phyloP scores from a whole-genome alignment of 345 rosid species.

The Gossypium rotundifolium region DNA sequence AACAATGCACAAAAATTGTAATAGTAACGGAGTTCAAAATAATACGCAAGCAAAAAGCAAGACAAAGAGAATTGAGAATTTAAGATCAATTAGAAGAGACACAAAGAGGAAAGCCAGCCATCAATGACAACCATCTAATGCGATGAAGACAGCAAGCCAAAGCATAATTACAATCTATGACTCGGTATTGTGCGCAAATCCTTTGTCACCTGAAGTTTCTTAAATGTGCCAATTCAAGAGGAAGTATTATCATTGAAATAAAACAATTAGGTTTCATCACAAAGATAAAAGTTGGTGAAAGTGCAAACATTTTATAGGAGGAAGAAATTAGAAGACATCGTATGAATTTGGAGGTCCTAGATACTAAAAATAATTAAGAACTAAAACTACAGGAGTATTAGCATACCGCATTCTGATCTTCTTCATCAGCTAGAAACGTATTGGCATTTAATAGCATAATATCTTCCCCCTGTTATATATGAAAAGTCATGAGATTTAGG shows the following conservation, averaged over 20 bases:
- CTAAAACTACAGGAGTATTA: constrained; percentile 12
- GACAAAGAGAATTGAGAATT: not conserved
- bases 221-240: not conserved
- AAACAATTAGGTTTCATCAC: not conserved
- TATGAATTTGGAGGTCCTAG: not conserved
- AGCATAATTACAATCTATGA: not conserved
- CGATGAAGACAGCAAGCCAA: not conserved
- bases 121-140: constrained; percentile 1
- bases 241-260: not conserved
- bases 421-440: constrained; percentile 17
- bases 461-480: constrained; percentile 24
- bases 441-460: constrained; percentile 22
- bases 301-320: not conserved
- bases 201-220: not conserved
- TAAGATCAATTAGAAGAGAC: not conserved
- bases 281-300: not conserved
- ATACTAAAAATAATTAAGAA: not conserved
- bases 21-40: not conserved
- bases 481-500: constrained; percentile 18
- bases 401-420: constrained; percentile 22
- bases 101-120: not conserved
- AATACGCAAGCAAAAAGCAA: constrained; percentile 3
- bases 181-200: not conserved
- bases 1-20: not conserved
- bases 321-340: not conserved